Evolutionary conservation across 2,329 filamentous ascomycete species (phyloP).

Genomic region (Pyrenophora seminiperda): DNA sequence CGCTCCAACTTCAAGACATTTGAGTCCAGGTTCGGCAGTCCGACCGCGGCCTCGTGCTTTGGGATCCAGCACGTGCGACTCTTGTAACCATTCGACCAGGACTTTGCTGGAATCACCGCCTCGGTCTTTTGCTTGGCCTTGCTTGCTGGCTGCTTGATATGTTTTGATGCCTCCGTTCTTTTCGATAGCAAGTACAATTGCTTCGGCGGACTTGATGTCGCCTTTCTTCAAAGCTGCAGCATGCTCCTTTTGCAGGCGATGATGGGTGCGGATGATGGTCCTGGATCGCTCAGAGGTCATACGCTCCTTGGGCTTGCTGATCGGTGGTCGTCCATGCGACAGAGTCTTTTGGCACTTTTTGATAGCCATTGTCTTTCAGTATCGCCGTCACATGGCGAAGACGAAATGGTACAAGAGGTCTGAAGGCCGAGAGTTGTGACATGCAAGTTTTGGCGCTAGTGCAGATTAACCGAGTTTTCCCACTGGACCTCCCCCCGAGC

Average conservation of each 20-base stretch:
- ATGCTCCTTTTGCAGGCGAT: conserved; percentile 63
- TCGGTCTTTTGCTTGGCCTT: conserved; percentile 63
- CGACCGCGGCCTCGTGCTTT: conserved; percentile 9
- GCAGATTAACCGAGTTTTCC: conserved; percentile 20
- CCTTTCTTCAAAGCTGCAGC: conserved; percentile 56
- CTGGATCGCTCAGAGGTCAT: conserved; percentile 64
- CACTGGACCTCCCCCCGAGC: conserved; percentile 11
- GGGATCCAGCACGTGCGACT: conserved; percentile 29
- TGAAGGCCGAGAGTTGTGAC: conserved; percentile 24
- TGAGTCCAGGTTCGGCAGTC: conserved; percentile 47
- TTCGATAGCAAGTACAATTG: conserved; percentile 58
- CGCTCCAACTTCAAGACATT: conserved; percentile 86
- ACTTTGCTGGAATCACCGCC: conserved; percentile 68
- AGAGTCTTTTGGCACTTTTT: conserved; percentile 44
- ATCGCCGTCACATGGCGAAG: conserved; percentile 7
- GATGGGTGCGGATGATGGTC: conserved; percentile 64
- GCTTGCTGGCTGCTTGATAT: conserved; percentile 67
- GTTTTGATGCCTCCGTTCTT: conserved; percentile 63
- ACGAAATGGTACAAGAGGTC: not conserved
- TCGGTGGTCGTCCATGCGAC: conserved; percentile 42
- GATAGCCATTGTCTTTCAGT: conserved; percentile 30
- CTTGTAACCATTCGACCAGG: conserved; percentile 63
- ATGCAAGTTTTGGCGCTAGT: conserved; percentile 25
- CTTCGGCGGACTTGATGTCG: conserved; percentile 47
- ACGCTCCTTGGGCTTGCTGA: conserved; percentile 34